A percentile compares a stretch with the other conserved stretches of the same genome.
These are phyloP conservation scores for Seiridium unicorne DNA, from an alignment of 2,329 filamentous ascomycete species.

Conservation along the genomic window DNA sequence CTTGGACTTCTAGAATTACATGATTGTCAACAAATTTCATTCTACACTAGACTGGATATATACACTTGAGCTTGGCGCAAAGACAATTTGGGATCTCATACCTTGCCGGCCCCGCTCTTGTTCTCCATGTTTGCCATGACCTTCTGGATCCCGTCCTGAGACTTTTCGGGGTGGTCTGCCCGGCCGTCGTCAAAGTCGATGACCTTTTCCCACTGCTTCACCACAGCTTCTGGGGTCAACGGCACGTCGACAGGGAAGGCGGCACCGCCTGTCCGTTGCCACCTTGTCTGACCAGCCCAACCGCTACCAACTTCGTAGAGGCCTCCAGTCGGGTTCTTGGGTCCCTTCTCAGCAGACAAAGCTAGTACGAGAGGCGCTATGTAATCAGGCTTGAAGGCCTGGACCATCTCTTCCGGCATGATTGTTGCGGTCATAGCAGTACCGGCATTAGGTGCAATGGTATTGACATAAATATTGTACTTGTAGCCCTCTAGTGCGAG, in stretches of 20 bases:
- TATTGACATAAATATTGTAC: constrained; percentile 98
- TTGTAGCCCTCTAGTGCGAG: constrained; percentile 91
- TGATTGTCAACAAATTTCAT: constrained; percentile 18
- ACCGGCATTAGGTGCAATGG: constrained; percentile 94
- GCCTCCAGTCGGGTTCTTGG: constrained; percentile 77
- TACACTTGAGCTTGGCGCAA: constrained; percentile 12
- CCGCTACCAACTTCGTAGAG: constrained; percentile 95
- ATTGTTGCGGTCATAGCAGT: constrained; percentile 93
- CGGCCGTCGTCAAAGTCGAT: constrained; percentile 84
- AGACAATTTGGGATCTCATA: constrained; percentile 43
- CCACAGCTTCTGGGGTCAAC: constrained; percentile 81
- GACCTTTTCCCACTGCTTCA: constrained; percentile 74
- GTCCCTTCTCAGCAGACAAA: constrained; percentile 81
- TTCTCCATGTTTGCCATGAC: constrained; percentile 82
- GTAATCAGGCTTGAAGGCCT: constrained; percentile 99
- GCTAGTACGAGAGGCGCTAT: constrained; percentile 90
- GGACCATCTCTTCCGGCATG: constrained; percentile 94
- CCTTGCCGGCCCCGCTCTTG: constrained; percentile 57
- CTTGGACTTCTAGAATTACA: constrained; percentile 12
- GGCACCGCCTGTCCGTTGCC: constrained; percentile 88
- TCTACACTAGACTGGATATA: constrained; percentile 19
- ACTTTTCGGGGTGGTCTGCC: constrained; percentile 80
- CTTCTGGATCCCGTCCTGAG: constrained; percentile 74
- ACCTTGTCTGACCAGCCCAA: constrained; percentile 88
- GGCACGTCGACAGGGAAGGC: constrained; percentile 86